phyloP scores from a whole-genome alignment of 2,329 filamentous ascomycete genomes.

The Aspergillus jensenii region DNA sequence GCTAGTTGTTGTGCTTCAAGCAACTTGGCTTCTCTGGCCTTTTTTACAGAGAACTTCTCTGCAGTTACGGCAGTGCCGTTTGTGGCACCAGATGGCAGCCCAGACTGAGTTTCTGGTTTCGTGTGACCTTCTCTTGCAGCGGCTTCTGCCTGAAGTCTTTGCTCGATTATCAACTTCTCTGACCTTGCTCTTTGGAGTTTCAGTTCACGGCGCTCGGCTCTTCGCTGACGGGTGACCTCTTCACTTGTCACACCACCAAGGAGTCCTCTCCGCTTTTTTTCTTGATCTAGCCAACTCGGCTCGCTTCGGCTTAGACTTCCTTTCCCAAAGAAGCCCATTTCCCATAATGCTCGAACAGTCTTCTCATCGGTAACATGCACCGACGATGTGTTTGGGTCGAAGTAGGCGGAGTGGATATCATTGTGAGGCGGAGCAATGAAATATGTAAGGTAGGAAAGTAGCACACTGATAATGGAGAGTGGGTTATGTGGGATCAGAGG shows the following conservation, averaged over 20 bases:
- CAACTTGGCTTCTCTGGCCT: constrained; percentile 31
- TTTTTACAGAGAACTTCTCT: constrained; percentile 36
- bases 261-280: constrained; percentile 69
- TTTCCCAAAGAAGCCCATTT: constrained; percentile 97
- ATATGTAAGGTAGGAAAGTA: constrained; percentile 74
- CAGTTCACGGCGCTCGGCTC: constrained; percentile 76
- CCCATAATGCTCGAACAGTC: constrained; percentile 82
- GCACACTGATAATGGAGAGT: constrained; percentile 78
- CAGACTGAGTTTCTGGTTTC: constrained; percentile 12
- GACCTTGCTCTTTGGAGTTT: constrained; percentile 91
- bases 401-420: constrained; percentile 69
- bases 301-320: constrained; percentile 91
- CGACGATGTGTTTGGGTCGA: constrained; percentile 77
- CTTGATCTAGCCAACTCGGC: constrained; percentile 84
- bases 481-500: constrained; percentile 90
- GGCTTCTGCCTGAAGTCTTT: constrained; percentile 61
- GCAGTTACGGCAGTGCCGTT: constrained; percentile 19
- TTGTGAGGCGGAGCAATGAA: constrained; percentile 63
- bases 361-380: constrained; percentile 77
- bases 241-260: constrained; percentile 72
- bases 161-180: constrained; percentile 79
- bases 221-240: constrained; percentile 71
- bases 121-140: constrained; percentile 29
- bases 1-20: constrained; percentile 23
- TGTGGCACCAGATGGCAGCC: constrained; percentile 15